Percentiles rank a stretch among this genome's conserved stretches.
Evolutionary conservation across 2,329 filamentous ascomycete species (phyloP).

Genomic region (Xylariaceae sp.): DNA sequence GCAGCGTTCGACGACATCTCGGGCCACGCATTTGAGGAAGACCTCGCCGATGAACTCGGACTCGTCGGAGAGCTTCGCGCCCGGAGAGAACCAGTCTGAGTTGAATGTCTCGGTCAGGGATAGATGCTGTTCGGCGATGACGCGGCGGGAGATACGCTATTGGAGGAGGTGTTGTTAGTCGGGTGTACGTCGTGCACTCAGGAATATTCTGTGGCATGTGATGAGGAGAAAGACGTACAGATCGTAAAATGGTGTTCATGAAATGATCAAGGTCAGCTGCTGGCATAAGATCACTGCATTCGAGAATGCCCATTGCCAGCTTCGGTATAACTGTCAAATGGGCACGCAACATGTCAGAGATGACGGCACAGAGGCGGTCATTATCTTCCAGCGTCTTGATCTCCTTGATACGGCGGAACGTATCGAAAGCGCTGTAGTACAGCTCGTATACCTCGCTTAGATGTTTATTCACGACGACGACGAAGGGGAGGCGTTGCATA

Average conservation of each 20-base stretch:
- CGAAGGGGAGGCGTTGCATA: conserved; percentile 93
- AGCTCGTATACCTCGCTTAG: conserved; percentile 93
- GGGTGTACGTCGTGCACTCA: not conserved
- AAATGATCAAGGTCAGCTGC: conserved; percentile 81
- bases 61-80: conserved; percentile 59
- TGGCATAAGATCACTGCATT: conserved; percentile 79
- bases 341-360: conserved; percentile 73
- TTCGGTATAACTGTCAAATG: conserved; percentile 93
- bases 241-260: conserved; percentile 89
- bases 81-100: conserved; percentile 81
- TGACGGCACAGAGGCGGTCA: conserved; percentile 74
- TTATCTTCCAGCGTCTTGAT: conserved; percentile 86
- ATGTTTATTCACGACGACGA: conserved; percentile 91
- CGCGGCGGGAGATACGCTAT: conserved; percentile 85
- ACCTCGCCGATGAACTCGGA: conserved; percentile 92
- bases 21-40: conserved; percentile 86
- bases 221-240: conserved; percentile 50
- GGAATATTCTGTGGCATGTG: not conserved
- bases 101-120: conserved; percentile 92
- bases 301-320: conserved; percentile 87
- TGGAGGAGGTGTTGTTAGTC: not conserved
- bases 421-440: conserved; percentile 95
- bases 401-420: conserved; percentile 75
- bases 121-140: conserved; percentile 96
- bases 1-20: conserved; percentile 81